Evolutionary conservation across 2,329 filamentous ascomycete species (phyloP), one percentile per base, ranked within the genome.

Genomic region (Polychaeton citri): DNA sequence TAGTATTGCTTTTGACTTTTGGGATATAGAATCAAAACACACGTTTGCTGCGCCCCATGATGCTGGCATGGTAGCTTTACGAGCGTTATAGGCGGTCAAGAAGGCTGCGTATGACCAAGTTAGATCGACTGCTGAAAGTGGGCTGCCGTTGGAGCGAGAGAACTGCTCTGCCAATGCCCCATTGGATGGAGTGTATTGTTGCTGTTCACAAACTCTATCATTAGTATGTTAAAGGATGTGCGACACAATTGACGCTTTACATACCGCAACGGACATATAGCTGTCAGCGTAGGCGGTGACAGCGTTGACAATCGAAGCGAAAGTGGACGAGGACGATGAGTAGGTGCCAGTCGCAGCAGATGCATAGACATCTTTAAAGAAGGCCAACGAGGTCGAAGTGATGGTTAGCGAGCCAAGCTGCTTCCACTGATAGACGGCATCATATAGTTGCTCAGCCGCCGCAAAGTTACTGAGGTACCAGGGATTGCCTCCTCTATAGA

Each of bases 371-470:
- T 77, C 76, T 41, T 64, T 57, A 71, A 87, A 90, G 64, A 90
- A 88, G 6, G 70, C 52, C 6, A 85, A 64, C 0, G 80, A 85
- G 2, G 67, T 68, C 0, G 65, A 60, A 4, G 74, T 79, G 32
- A 88, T 70, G 1, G 68, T 70, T 48, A 92, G 68, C 5, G 66
- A 76, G 1, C 74, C 76, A 18, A 66, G 57, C 21, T 64, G 58
- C 42, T 78, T 66, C 80, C 81, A 88, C 34, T 79, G 74, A 44
- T 79, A 77, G 1, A 86, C 50, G 1, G 83, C 79, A 47, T 81
- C 77, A 54, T 86, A 88, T 2, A 92, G 69, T 52, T 82, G 78
- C 58, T 90, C 83, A 3, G 82, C 84, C 0, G 81, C 81, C 2
- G 81, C 81, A 19, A 85, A 66, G 1, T 80, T 88, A 47, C 71